These are phyloP conservation scores for Ascocoryne sarcoides DNA, from an alignment of 2,329 filamentous ascomycete genomes.

Conservation along the genomic window DNA sequence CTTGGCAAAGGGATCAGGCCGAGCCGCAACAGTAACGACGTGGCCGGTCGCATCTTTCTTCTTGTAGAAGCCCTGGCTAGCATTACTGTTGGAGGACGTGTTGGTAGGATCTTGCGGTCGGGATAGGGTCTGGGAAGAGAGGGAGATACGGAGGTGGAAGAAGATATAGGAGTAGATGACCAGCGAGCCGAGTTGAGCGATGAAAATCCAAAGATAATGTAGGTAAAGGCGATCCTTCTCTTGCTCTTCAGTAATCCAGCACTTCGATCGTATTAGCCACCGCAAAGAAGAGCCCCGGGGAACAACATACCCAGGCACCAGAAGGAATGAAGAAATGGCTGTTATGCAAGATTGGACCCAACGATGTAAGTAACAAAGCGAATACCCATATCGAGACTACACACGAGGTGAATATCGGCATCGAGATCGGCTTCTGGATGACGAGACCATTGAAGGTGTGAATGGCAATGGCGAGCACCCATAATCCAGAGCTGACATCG, in stretches of 20 bases:
- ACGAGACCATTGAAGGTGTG: conserved; percentile 47
- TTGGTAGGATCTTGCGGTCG: not conserved
- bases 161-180: conserved; percentile 37
- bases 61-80: not conserved
- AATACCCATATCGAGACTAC: conserved; percentile 23
- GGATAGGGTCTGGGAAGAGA: conserved; percentile 1
- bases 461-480: conserved; percentile 43
- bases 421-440: conserved; percentile 33
- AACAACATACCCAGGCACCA: conserved; percentile 40
- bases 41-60: too few species aligned
- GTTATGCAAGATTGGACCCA: conserved; percentile 36
- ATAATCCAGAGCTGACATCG: conserved; percentile 43
- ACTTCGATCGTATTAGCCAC: conserved; percentile 27
- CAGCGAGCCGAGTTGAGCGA: conserved; percentile 42
- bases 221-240: conserved; percentile 39
- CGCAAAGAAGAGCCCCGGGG: not conserved
- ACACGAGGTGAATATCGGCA: conserved; percentile 30
- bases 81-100: not conserved
- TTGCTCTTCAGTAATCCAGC: conserved; percentile 42
- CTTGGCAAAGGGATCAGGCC: conserved; percentile 12
- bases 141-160: conserved; percentile 23
- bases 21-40: not conserved
- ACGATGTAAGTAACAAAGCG: conserved; percentile 14
- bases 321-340: conserved; percentile 39
- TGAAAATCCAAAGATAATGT: conserved; percentile 48